Conservation (phyloP, 257 asterid species). For the Salvia miltiorrhiza region DNA sequence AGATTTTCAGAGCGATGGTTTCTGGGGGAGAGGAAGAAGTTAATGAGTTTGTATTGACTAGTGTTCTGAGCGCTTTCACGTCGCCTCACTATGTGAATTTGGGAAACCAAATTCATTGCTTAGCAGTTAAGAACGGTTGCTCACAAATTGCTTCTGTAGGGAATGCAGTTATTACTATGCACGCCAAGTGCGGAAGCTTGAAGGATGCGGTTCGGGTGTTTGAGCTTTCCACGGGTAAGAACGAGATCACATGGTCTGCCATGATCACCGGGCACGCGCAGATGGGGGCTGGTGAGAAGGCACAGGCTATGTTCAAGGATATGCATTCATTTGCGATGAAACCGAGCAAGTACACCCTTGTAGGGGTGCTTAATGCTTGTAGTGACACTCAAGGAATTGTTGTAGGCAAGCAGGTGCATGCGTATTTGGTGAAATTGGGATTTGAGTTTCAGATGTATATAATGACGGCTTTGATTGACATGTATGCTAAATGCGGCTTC, state of each 20-base stretch:
- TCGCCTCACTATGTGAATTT: slow-evolving; percentile 30
- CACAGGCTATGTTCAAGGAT: slow-evolving; percentile 51
- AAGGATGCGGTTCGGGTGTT: slow-evolving; percentile 48
- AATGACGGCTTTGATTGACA: slow-evolving; percentile 72
- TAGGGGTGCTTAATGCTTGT: slow-evolving; percentile 82
- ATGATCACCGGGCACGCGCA: slow-evolving; percentile 80
- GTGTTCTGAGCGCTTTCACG: slow-evolving; percentile 68
- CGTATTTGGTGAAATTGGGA: slow-evolving; percentile 57
- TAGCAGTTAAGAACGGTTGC: slow-evolving; percentile 52
- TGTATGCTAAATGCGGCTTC: slow-evolving; percentile 83
- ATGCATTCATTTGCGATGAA: slow-evolving; percentile 62
- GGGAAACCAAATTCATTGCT: slow-evolving; percentile 67
- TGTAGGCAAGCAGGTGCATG: slow-evolving; percentile 71
- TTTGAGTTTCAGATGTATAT: slow-evolving; percentile 69
- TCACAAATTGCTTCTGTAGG: slow-evolving; percentile 52
- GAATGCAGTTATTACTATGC: slow-evolving; percentile 85
- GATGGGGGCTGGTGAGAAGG: slow-evolving; percentile 64
- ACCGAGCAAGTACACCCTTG: slow-evolving; percentile 74
- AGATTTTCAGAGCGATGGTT: slow-evolving; percentile 43
- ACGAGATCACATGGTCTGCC: slow-evolving; percentile 87
- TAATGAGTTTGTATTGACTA: slow-evolving; percentile 71
- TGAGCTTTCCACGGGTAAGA: slow-evolving; percentile 48
- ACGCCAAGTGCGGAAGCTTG: slow-evolving; percentile 64
- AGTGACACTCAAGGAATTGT: slow-evolving; percentile 49
- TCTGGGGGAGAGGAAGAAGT: slow-evolving; percentile 32